Evolutionary conservation across 805 yeast species (phyloP).

Genomic region (Wickerhamiella sergipiensis): DNA sequence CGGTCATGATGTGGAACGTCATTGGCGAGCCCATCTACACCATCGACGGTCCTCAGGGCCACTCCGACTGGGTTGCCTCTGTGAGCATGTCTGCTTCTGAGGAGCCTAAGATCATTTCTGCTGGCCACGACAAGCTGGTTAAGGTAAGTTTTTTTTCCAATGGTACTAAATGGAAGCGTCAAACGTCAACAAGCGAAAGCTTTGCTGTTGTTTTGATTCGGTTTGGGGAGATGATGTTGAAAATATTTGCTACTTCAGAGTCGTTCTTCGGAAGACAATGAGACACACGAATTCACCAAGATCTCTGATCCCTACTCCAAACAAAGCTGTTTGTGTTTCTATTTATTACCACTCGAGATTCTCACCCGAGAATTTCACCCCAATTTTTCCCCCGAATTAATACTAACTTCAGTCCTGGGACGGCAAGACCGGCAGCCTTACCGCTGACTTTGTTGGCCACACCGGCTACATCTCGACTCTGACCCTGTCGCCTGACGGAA

Average conservation of each 20-base stretch:
- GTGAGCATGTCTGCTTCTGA: constrained; percentile 90
- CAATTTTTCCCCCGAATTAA: constrained; percentile 1
- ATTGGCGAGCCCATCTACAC: constrained; percentile 94
- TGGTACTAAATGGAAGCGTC: background rate
- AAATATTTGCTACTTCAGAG: constrained; percentile 99
- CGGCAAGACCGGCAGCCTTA: constrained; percentile 64
- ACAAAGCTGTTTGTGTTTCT: background rate
- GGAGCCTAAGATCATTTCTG: constrained; percentile 67
- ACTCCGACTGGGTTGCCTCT: constrained; percentile 98
- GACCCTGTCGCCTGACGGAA: constrained; percentile 99
- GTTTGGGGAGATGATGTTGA: constrained; percentile 49
- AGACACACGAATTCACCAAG: constrained; percentile 95
- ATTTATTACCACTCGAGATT: no score
- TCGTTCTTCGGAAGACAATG: constrained; percentile 49
- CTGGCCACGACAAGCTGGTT: constrained; percentile 97
- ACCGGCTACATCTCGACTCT: constrained; percentile 95
- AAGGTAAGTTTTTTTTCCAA: constrained; percentile 63
- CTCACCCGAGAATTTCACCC: no score
- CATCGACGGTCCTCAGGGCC: constrained; percentile 54
- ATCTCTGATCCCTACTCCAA: constrained; percentile 61
- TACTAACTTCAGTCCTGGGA: constrained; percentile 71
- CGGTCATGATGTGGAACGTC: constrained; percentile 99
- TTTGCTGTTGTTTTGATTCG: background rate
- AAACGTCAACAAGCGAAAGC: background rate
- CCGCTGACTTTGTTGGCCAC: constrained; percentile 98